A percentile compares a stretch with the other conserved stretches of the same genome.
phyloP scores from a whole-genome alignment of 352 stramenopile species.

The Blastocystis sp. region DNA sequence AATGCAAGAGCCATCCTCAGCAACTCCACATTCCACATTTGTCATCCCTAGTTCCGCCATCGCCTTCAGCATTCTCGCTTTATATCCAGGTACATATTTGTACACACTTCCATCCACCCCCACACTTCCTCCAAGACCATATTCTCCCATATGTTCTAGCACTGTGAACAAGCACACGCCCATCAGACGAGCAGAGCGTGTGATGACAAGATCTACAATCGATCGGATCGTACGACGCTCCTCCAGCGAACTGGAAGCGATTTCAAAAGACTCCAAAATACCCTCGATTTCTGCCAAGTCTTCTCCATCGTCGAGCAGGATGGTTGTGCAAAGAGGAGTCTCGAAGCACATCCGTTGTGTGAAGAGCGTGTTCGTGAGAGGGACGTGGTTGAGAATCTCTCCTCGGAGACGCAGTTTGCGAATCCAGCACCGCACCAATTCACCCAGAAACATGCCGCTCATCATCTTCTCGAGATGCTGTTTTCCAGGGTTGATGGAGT shows the following conservation, averaged over 20 bases:
- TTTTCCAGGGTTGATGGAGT: slow-evolving; percentile 62
- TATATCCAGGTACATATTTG: slow-evolving; percentile 62
- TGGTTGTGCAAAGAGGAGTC: not conserved
- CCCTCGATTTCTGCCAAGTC: not conserved
- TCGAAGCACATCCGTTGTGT: slow-evolving; percentile 6
- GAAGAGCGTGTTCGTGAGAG: not conserved
- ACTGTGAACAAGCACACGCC: slow-evolving; percentile 62
- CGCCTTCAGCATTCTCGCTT: slow-evolving; percentile 40
- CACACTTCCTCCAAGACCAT: slow-evolving; percentile 58
- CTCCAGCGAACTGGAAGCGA: slow-evolving; percentile 16
- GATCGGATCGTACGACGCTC: slow-evolving; percentile 62
- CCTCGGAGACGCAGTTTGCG: slow-evolving; percentile 26
- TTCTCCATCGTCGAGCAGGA: slow-evolving; percentile 47
- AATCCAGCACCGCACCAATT: slow-evolving; percentile 62
- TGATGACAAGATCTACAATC: slow-evolving; percentile 63
- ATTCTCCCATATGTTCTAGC: slow-evolving; percentile 58
- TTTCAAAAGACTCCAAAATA: slow-evolving; percentile 17
- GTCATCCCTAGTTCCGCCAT: slow-evolving; percentile 59
- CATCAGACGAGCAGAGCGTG: slow-evolving; percentile 63
- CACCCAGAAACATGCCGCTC: slow-evolving; percentile 64
- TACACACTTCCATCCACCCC: slow-evolving; percentile 66
- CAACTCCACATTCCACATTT: slow-evolving; percentile 57
- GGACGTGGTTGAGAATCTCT: not conserved
- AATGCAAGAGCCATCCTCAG: slow-evolving; percentile 59
- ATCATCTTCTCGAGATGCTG: slow-evolving; percentile 67